phyloP scores from a whole-genome alignment of 352 stramenopile genomes.

The Peronospora farinosa region DNA sequence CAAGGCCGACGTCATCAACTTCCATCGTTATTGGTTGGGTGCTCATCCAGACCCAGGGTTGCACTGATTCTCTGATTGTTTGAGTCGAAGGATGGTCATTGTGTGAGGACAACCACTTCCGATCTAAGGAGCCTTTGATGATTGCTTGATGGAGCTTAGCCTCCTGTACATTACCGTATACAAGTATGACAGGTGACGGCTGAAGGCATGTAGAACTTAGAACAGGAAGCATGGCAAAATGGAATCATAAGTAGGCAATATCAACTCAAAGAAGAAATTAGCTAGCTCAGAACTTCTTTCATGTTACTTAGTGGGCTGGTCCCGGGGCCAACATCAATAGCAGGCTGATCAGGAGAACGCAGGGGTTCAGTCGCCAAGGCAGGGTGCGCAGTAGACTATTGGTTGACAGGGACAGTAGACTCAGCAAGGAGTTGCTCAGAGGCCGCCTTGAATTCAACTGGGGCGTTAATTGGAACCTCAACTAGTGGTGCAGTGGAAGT shows the following conservation, averaged over 20 bases:
- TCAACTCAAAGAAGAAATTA: not conserved
- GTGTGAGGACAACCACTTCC: too few relatives aligned
- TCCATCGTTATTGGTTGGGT: too few relatives aligned
- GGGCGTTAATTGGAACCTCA: slow-evolving; percentile 1
- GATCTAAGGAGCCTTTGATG: too few relatives aligned
- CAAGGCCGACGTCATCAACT: too few relatives aligned
- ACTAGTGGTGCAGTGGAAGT: slow-evolving; percentile 9
- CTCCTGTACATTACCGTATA: too few relatives aligned
- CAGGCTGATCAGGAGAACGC: slow-evolving; percentile 1
- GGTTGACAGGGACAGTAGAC: slow-evolving; percentile 3
- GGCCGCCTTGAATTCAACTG: not conserved
- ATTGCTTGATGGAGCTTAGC: too few relatives aligned
- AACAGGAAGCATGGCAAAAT: too few relatives aligned
- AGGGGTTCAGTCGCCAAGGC: slow-evolving; percentile 1
- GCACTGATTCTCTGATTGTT: too few relatives aligned
- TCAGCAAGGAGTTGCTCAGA: not conserved
- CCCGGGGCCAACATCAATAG: not conserved
- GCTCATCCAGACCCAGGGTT: too few relatives aligned
- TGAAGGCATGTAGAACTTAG: not conserved
- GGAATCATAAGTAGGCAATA: too few relatives aligned
- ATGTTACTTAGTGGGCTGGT: slow-evolving; percentile 1
- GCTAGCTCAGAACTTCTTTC: not conserved
- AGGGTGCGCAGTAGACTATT: slow-evolving; percentile 1
- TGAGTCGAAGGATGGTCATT: too few relatives aligned
- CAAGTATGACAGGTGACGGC: not conserved